These are phyloP conservation scores for Cyphellophora europaea DNA, from an alignment of 2,329 filamentous ascomycete genomes.

Conservation along the genomic window DNA sequence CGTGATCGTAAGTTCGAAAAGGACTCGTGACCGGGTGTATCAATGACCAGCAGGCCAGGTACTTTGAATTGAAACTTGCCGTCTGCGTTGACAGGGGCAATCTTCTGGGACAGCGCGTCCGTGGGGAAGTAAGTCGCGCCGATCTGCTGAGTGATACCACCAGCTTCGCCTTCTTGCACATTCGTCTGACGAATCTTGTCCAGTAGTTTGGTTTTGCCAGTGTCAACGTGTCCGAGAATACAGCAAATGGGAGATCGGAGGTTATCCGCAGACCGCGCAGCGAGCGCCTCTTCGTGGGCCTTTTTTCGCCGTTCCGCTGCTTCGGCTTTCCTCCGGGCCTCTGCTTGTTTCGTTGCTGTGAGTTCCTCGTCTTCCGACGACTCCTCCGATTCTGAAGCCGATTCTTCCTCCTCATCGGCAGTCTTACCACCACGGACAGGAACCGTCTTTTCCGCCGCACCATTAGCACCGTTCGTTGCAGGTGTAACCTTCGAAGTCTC, in stretches of 20 bases:
- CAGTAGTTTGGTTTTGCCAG: slow-evolving; percentile 97
- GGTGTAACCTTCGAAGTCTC: slow-evolving; percentile 36
- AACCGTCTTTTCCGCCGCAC: slow-evolving; percentile 5
- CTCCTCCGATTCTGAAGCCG: slow-evolving; percentile 55
- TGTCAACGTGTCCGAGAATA: slow-evolving; percentile 99
- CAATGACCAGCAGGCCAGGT: slow-evolving; percentile 89
- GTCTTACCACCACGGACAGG: slow-evolving; percentile 2
- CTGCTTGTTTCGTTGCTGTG: slow-evolving; percentile 59
- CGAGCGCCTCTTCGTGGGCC: slow-evolving; percentile 83
- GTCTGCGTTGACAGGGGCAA: slow-evolving; percentile 83
- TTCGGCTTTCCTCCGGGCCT: slow-evolving; percentile 73
- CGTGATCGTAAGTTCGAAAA: slow-evolving; percentile 96
- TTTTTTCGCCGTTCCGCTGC: slow-evolving; percentile 81
- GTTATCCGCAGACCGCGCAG: slow-evolving; percentile 85
- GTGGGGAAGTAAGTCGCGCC: slow-evolving; percentile 98
- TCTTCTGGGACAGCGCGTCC: slow-evolving; percentile 87
- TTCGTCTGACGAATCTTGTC: slow-evolving; percentile 99
- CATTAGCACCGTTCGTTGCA: slow-evolving; percentile 3
- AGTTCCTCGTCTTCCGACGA: slow-evolving; percentile 58
- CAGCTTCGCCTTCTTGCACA: slow-evolving; percentile 96
- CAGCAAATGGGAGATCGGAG: slow-evolving; percentile 97
- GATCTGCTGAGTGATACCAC: slow-evolving; percentile 99
- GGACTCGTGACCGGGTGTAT: slow-evolving; percentile 99
- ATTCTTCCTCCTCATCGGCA: slow-evolving; percentile 28
- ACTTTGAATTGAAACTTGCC: slow-evolving; percentile 93